Base-by-base conservation (phyloP, 2,329 filamentous ascomycete species). In the Penicillium palitans region DNA sequence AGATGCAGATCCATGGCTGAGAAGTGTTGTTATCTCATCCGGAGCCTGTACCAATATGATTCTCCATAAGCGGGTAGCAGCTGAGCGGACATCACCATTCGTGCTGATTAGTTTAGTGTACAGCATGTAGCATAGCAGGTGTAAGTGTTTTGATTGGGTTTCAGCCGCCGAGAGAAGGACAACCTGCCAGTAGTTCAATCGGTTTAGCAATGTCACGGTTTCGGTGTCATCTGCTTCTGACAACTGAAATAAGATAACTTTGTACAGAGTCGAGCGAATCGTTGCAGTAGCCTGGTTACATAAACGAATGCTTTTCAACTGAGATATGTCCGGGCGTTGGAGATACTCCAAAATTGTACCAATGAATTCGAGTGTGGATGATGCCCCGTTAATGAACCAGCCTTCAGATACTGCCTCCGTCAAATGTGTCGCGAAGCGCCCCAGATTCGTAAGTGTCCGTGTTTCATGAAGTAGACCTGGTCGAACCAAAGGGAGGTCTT, bases 141-240 rank as follows among this genome's bases (percentile, higher is more conserved):
- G 89, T 68, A 97, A 84, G 69, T 90, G 90, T 10, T 91, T 87
- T n/a, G 90, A 86, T 45, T 96, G 91, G 7, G 84, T 81, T 3
- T 90, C 89, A 17, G 95, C 86, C 4, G 88, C 86, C 2, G 87
- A 88, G 17, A 99, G 80, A 17, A 99, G 86, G 19, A 96, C 90
- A 21, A 91, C 92, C 72, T 98, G 95, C 95, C 95, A 99, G 74
- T 97, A 98, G 0, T 91, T 86, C 67, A 99, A 85, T 70, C 92
- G 93, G 59, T 90, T 84, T 74, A 99, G 84, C 58, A 96, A 91
- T 0, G 83, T 79, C 27, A 89, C 82, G 0, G 87, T 86, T 48
- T 91, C 87, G 7, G 77, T 76, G 35, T 89, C 87, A 50, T 96
- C 90, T 52, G 93, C 83, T 66, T 96, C 91, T 0, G 93, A 96